Evolutionary conservation across 108 stramenopile genomes (phyloP).

Genomic region (Fragilariopsis cylindrus): DNA sequence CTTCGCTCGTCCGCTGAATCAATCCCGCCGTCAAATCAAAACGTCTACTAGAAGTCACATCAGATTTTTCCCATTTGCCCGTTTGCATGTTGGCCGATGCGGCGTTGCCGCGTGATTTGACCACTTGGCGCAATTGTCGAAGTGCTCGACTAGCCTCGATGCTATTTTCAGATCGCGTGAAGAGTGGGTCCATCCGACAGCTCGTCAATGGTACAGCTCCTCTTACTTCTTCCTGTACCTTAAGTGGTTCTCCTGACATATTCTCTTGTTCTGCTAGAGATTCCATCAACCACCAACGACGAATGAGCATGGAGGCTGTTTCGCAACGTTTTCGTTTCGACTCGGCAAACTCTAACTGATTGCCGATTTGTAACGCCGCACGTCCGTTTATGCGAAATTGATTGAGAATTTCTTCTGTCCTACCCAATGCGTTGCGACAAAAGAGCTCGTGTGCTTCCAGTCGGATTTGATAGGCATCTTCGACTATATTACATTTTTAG

Average conservation of each 20-base stretch:
- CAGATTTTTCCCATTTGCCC: slow-evolving; percentile 21
- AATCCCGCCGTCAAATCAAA: slow-evolving; percentile 79
- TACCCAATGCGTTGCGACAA: slow-evolving; percentile 52
- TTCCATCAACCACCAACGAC: slow-evolving; percentile 90
- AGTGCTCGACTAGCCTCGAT: slow-evolving; percentile 73
- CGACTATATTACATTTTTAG: slow-evolving; percentile 7
- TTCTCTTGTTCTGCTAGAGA: slow-evolving; percentile 80
- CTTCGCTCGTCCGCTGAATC: slow-evolving; percentile 66
- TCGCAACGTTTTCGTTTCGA: slow-evolving; percentile 79
- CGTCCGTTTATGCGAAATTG: slow-evolving; percentile 78
- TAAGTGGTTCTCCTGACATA: slow-evolving; percentile 53
- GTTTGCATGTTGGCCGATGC: slow-evolving; percentile 29
- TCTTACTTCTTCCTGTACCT: slow-evolving; percentile 73
- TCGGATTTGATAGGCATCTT: slow-evolving; percentile 76
- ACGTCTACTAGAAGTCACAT: slow-evolving; percentile 48
- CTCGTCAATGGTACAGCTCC: slow-evolving; percentile 60
- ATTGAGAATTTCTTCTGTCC: slow-evolving; percentile 75
- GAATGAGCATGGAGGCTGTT: slow-evolving; percentile 69
- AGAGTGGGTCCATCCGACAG: slow-evolving; percentile 81
- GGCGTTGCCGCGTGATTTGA: slow-evolving; percentile 70
- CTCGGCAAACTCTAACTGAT: slow-evolving; percentile 82
- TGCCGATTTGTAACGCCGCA: slow-evolving; percentile 82
- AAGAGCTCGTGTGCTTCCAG: slow-evolving; percentile 78
- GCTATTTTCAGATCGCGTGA: slow-evolving; percentile 66
- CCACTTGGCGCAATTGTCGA: slow-evolving; percentile 73